phyloP scores from a whole-genome alignment of 371 early-diverging fungal genomes.

The Syncephalastrum contaminatum region DNA sequence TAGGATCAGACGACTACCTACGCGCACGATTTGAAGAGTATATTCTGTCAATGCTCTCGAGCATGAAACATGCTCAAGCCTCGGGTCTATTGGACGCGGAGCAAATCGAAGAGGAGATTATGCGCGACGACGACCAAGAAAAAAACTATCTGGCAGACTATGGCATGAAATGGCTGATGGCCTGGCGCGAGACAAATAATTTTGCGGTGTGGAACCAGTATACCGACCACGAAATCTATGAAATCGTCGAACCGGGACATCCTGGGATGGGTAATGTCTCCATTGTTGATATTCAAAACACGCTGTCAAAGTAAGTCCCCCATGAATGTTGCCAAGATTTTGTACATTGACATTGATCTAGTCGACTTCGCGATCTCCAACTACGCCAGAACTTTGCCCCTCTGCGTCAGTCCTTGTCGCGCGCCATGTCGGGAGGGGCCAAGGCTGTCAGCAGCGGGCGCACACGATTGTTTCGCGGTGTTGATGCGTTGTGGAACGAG shows the following conservation, averaged over 20 bases:
- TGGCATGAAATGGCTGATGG: slow-evolving; percentile 60
- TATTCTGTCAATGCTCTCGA: slow-evolving; percentile 64
- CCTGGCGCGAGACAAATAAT: slow-evolving; percentile 72
- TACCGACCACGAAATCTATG: slow-evolving; percentile 67
- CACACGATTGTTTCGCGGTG: slow-evolving; percentile 41
- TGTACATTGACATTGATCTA: slow-evolving; percentile 6
- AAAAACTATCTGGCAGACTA: slow-evolving; percentile 66
- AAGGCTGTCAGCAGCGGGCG: slow-evolving; percentile 52
- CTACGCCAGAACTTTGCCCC: slow-evolving; percentile 63
- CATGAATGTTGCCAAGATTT: too few species aligned
- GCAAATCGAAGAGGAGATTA: slow-evolving; percentile 30
- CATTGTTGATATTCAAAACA: slow-evolving; percentile 60
- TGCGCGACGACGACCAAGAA: slow-evolving; percentile 47
- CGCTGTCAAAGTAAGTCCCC: slow-evolving; percentile 55
- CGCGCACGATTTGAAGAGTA: slow-evolving; percentile 79
- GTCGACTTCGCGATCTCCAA: slow-evolving; percentile 57
- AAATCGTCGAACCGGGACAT: slow-evolving; percentile 70
- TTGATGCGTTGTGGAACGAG: slow-evolving; percentile 58
- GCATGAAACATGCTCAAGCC: slow-evolving; percentile 63
- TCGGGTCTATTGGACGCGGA: slow-evolving; percentile 33
- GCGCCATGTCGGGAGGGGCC: slow-evolving; percentile 59
- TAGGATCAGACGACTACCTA: slow-evolving; percentile 81
- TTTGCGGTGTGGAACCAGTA: slow-evolving; percentile 69
- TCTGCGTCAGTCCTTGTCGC: slow-evolving; percentile 58
- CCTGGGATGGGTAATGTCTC: slow-evolving; percentile 67